phyloP scores from a whole-genome alignment of 78 protist species.

The Mantamonas sphyraenae region DNA sequence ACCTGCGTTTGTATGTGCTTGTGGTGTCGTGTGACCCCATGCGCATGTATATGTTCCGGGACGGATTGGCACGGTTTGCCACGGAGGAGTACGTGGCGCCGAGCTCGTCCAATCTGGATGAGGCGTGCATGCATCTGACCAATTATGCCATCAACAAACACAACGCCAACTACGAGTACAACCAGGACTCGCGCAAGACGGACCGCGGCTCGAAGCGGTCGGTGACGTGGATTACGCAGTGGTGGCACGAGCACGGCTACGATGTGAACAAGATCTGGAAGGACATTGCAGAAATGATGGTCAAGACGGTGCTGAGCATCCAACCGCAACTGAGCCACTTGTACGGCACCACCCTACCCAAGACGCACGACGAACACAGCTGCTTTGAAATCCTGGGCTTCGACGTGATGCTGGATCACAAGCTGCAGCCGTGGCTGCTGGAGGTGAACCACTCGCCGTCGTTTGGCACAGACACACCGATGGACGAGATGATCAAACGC shows the following conservation, averaged over 20 bases:
- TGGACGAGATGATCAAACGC: not conserved
- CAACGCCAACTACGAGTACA: slow-evolving; percentile 11
- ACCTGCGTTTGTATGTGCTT: slow-evolving; percentile 48
- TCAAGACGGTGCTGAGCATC: slow-evolving; percentile 9
- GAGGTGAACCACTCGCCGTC: slow-evolving; percentile 6
- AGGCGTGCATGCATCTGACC: slow-evolving; percentile 41
- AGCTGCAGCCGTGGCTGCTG: slow-evolving; percentile 16
- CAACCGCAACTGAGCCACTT: slow-evolving; percentile 3
- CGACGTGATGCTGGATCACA: slow-evolving; percentile 24
- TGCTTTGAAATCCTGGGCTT: slow-evolving; percentile 43
- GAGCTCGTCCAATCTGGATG: not conserved
- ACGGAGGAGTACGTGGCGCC: slow-evolving; percentile 28
- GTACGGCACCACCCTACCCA: not conserved
- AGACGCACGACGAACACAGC: slow-evolving; percentile 5
- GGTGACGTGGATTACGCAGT: not conserved
- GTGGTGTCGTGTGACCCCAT: slow-evolving; percentile 29
- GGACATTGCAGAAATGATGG: slow-evolving; percentile 10
- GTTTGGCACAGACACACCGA: not conserved
- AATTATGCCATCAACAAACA: slow-evolving; percentile 48
- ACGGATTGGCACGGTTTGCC: slow-evolving; percentile 44
- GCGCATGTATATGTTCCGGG: slow-evolving; percentile 17
- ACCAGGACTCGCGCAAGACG: slow-evolving; percentile 3
- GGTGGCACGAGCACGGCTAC: not conserved
- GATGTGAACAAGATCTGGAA: slow-evolving; percentile 7
- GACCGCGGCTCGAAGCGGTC: slow-evolving; percentile 10